Percentiles rank a stretch among this genome's conserved stretches.
Evolutionary conservation across 129 eudicot genomes (phyloP).

Genomic region (Cynara cardunculus): DNA sequence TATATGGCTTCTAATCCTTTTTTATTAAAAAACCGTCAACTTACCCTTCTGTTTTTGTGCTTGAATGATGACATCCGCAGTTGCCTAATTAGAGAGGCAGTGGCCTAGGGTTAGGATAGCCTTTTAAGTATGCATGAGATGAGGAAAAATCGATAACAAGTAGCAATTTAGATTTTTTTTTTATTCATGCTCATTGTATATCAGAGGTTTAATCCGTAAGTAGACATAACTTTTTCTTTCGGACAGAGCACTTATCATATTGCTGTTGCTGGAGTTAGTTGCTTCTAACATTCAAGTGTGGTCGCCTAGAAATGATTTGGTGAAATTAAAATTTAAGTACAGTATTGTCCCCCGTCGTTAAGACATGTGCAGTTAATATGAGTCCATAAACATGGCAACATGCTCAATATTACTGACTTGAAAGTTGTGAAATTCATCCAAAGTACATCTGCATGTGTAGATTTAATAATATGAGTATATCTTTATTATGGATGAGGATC

Average conservation of each 20-base stretch:
- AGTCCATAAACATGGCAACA: background rate
- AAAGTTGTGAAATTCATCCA: background rate
- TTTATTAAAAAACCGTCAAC: background rate
- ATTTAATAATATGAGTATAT: background rate
- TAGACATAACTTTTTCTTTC: background rate
- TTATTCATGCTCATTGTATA: background rate
- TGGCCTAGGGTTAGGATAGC: background rate
- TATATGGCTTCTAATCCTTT: background rate
- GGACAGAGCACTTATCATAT: background rate
- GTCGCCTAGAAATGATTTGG: background rate
- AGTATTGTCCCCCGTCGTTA: background rate
- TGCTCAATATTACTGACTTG: background rate
- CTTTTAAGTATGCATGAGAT: background rate
- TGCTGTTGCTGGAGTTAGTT: background rate
- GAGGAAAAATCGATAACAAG: background rate
- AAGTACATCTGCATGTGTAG: background rate
- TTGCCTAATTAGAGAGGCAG: background rate
- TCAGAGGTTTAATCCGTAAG: background rate
- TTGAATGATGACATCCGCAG: background rate
- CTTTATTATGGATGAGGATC: background rate
- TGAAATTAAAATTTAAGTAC: background rate
- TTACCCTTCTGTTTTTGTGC: background rate
- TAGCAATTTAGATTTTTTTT: background rate
- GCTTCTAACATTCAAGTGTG: background rate
- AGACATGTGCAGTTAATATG: background rate